phyloP scores from a whole-genome alignment of 257 asterid genomes.

The Solanum dulcamara region DNA sequence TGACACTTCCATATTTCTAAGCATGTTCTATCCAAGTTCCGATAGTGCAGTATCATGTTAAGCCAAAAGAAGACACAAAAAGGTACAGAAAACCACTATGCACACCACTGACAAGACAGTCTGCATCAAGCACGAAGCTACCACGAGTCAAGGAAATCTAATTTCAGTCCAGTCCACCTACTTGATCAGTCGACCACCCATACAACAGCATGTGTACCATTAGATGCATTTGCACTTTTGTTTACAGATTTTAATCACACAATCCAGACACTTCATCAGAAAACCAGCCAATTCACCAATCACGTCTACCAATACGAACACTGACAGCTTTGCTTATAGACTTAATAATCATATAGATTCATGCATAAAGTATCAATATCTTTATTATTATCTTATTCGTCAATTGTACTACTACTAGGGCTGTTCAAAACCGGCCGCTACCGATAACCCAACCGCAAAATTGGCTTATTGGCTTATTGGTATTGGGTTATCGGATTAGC shows the following conservation, averaged over 20 bases:
- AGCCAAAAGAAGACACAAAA: neutral
- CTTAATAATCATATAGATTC: neutral
- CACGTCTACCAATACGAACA: neutral
- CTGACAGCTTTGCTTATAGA: neutral
- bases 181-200: neutral
- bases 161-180: neutral
- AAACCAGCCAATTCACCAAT: neutral
- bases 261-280: neutral
- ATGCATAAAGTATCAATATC: neutral
- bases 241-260: neutral
- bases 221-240: neutral
- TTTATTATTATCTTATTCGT: no score
- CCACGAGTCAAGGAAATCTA: neutral
- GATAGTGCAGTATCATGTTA: neutral
- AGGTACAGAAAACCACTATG: neutral
- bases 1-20: neutral
- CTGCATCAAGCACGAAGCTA: neutral
- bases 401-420: neutral
- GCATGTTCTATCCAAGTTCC: neutral
- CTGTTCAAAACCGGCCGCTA: no score
- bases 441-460: no score
- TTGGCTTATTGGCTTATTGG: no score
- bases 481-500: no score
- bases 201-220: neutral
- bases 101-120: neutral